phyloP scores from a whole-genome alignment of 495 filamentous ascomycete genomes.

The Neurospora tetrasperma region DNA sequence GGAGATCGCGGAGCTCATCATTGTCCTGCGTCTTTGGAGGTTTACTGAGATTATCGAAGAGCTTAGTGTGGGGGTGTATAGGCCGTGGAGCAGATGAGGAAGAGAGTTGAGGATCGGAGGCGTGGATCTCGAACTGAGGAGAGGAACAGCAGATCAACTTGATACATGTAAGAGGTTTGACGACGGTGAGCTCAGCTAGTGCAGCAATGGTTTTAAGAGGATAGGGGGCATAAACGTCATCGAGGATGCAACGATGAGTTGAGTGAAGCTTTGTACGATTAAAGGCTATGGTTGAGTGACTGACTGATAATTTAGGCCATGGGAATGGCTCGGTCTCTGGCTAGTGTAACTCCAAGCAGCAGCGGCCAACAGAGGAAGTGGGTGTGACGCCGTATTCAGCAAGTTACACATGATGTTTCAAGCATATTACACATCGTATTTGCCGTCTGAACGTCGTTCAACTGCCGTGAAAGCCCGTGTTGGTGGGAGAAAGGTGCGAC shows the following conservation, averaged over 20 bases:
- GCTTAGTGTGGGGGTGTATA: conserved; percentile 46
- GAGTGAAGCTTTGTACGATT: not conserved
- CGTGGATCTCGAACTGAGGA: conserved; percentile 9
- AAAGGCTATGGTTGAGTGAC: not conserved
- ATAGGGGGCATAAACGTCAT: not conserved
- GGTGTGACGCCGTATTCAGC: not conserved
- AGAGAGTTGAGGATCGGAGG: conserved; percentile 9
- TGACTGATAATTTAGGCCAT: not conserved
- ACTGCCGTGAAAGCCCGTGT: too few relatives aligned
- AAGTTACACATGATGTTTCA: not conserved
- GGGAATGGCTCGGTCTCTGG: not conserved
- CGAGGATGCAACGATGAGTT: not conserved
- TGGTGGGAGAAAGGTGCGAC: not conserved
- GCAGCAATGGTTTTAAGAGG: not conserved
- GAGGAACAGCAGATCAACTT: not conserved
- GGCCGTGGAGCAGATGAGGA: conserved; percentile 22
- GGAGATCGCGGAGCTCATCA: conserved; percentile 51
- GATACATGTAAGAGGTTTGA: not conserved
- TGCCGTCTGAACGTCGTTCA: not conserved
- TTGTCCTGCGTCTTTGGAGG: conserved; percentile 60
- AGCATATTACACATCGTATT: not conserved
- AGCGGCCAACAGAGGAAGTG: not conserved
- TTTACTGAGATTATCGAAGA: conserved; percentile 61
- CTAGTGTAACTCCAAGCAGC: not conserved
- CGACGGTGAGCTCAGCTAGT: not conserved